Base-by-base conservation (phyloP, 2,329 filamentous ascomycete genomes). In the Keithomyces neogunnii region DNA sequence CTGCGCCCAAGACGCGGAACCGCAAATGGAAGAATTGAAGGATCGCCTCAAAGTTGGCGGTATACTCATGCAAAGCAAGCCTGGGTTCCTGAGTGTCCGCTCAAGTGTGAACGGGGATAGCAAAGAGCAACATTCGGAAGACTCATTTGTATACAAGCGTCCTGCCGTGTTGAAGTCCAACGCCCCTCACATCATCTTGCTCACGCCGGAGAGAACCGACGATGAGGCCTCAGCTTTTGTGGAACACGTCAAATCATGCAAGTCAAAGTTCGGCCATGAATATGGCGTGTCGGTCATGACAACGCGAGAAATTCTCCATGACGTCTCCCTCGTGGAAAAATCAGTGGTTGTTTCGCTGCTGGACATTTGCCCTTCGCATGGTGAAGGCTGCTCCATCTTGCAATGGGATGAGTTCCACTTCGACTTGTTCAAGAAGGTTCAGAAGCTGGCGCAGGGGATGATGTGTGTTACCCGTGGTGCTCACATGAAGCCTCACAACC, bases 391-490 rank as follows among this genome's bases (percentile, higher is more conserved):
- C 26, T 62, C 60, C 7, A 50, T 78, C 31, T 73, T 71, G 53
- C 51, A 62, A 35, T 73, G 77, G 66, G 57, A 56, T 2, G 58
- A 68, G 8, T 9, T 56, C 0, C 59, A 68, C 4, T 81, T 77
- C 53, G 49, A 64, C 0, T 40, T 57, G 1, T 68, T 81, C 31
- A 67, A 73, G 31, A 55, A 57, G 0, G 57, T 81, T 13, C 59
- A 75, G 3, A 57, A 60, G 4, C 49, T 48, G 1, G 62, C 70
- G 1, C 66, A 64, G 13, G 66, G 69, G 2, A 56, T 80, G 1
- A 45, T 81, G 1, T 81, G 77, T 76, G 54, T 77, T 19, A 74
- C 74, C 0, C 61, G 63, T 0, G 71, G 70, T 3, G 73, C 71
- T 2, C 69, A 73, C 32, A 68, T 60, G 63, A 63, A 54, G 43